Base-by-base conservation (phyloP, 108 stramenopile genomes). In the Nitzschia palea region DNA sequence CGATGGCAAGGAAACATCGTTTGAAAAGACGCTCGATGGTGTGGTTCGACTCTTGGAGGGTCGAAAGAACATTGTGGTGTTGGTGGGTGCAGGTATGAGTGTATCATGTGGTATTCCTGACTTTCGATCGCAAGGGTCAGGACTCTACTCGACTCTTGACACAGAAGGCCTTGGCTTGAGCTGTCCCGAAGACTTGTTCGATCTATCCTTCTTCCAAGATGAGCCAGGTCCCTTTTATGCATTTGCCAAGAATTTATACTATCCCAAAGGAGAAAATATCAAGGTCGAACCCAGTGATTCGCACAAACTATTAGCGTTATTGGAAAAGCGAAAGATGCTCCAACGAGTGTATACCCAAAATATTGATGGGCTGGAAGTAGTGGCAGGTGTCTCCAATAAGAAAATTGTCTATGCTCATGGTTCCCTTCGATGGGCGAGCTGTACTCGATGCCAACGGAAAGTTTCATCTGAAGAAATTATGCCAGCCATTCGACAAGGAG, bases 71-170 rank as follows among this genome's bases (percentile, higher is more conserved):
- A 84, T 95, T 60, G 61, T 90, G 0, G 88, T 90, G 0, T 73
- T 95, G 61, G 82, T 74, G 2, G 93, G 93, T 22, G 93, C 93
- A 4, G 93, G 93, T 8, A 88, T 95, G 3, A 80, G 77, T 43
- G 88, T 89, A 8, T 74, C 71, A 17, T 86, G 88, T 63, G 93
- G 93, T 48, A 95, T 95, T 45, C 93, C 93, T 0, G 93, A 95
- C 53, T 95, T 95, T 77, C 83, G 93, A 18, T 85, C 87, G 27
- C 60, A 64, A 27, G 74, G 62, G 44, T 83, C 57, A 27, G 93
- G 93, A 1, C 54, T 95, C 20, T 90, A 90, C 58, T 50, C 74
- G 23, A 89, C 82, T 1, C 65, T 91, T 44, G 73, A 91, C 55
- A 58, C 62, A 35, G 74, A 82, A 54, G 76, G 62, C 27, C 66